Evolutionary conservation across 1,139 yeast genomes (phyloP), one percentile per base, ranked within the genome.

Genomic region (Pichia norvegensis): DNA sequence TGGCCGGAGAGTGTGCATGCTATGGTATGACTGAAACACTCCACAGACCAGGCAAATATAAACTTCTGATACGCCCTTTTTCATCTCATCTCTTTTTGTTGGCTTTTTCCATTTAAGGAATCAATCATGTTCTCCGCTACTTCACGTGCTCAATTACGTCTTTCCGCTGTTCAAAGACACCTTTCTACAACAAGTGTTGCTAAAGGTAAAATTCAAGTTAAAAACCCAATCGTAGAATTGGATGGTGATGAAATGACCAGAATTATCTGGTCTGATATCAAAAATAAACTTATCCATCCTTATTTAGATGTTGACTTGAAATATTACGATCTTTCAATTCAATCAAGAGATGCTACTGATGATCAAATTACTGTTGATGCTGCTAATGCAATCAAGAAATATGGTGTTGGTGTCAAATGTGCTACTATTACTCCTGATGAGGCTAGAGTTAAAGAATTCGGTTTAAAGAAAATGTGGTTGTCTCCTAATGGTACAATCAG

Each of bases 341-440:
- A 82, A 65, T 72, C 81, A 67, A 79, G 97, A 66, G 97, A 90
- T 67, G 67, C 78, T 55, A 90, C 97, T 40, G 75, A 86, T 58
- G 97, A 90, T 66, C 70, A 85, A 68, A 87, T 90, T 59, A 90
- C 97, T 27, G 65, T 74, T 44, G 97, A 90, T 54, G 87, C 96
- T 8, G 97, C 97, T 33, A 73, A 84, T 52, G 97, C 97, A 46
- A 88, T 86, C 59, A 74, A 80, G 65, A 74, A 88, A 69, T 82
- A 86, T 65, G 86, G 88, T 47, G 97, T 90, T 42, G 97, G 95
- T 50, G 84, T 90, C 60, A 90, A 90, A 72, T 90, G 97, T 71
- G 97, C 97, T 44, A 90, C 97, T 47, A 90, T 90, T 66, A 90
- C 97, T n/a, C 97, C 97, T 9, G 97, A 90, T 65, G 97, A 90